phyloP scores from a whole-genome alignment of 371 early-diverging fungal species.

The Lichtheimia ramosa region DNA sequence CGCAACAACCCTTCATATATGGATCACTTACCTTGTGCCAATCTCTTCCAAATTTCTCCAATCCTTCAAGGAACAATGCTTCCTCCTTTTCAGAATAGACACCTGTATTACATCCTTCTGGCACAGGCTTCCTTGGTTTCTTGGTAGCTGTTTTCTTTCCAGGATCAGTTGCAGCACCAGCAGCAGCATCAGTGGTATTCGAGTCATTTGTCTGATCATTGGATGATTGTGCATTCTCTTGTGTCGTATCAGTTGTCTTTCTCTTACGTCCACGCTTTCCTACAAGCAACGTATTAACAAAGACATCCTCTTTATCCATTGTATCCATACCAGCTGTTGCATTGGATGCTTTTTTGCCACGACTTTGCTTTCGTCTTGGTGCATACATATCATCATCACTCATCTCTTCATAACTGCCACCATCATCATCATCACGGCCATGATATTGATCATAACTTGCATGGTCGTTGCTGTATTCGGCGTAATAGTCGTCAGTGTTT shows the following conservation, averaged over 20 bases:
- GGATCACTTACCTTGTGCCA: slow-evolving; percentile 66
- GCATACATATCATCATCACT: slow-evolving; percentile 54
- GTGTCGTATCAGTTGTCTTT: slow-evolving; percentile 9
- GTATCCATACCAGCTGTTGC: slow-evolving; percentile 17
- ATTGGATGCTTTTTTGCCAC: slow-evolving; percentile 28
- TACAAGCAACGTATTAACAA: not conserved
- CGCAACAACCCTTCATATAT: not conserved
- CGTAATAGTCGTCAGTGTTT: slow-evolving; percentile 54
- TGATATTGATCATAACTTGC: slow-evolving; percentile 23
- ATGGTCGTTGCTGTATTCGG: slow-evolving; percentile 60
- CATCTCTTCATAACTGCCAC: slow-evolving; percentile 51
- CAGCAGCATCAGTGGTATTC: not conserved
- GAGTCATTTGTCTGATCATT: not conserved
- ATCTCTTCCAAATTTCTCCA: slow-evolving; percentile 80
- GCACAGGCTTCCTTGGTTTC: slow-evolving; percentile 43
- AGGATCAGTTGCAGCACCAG: slow-evolving; percentile 4
- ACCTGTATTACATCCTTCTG: slow-evolving; percentile 66
- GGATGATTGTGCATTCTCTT: slow-evolving; percentile 2
- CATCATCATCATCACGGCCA: slow-evolving; percentile 26
- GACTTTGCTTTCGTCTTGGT: slow-evolving; percentile 28
- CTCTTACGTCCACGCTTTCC: slow-evolving; percentile 24
- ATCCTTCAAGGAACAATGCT: slow-evolving; percentile 68
- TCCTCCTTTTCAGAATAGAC: slow-evolving; percentile 82
- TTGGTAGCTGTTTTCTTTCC: slow-evolving; percentile 16
- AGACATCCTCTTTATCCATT: not conserved